Evolutionary conservation across 192 early-diverging fungal species (phyloP).

Genomic region (Phycomyces blakesleeanus): DNA sequence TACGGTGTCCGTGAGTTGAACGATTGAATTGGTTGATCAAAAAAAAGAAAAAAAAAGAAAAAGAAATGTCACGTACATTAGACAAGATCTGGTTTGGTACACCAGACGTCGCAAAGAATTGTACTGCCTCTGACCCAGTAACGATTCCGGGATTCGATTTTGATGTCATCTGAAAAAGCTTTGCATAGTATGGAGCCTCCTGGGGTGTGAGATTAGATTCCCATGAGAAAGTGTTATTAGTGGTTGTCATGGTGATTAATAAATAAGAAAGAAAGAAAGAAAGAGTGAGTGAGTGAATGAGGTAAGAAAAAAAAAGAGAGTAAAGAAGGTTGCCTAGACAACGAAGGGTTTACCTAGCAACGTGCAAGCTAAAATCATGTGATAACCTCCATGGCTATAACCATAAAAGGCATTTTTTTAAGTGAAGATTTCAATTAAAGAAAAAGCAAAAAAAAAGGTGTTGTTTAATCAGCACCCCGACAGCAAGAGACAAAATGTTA

Average conservation of each 20-base stretch:
- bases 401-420: background rate
- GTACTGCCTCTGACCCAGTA: slow-evolving; percentile 61
- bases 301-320: background rate
- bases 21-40: background rate
- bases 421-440: no score
- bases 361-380: background rate
- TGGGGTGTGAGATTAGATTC: slow-evolving; percentile 41
- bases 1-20: background rate
- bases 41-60: no score
- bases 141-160: slow-evolving; percentile 53
- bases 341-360: background rate
- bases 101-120: slow-evolving; percentile 66
- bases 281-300: no score
- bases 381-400: background rate
- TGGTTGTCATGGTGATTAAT: background rate
- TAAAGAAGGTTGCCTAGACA: background rate
- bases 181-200: slow-evolving; percentile 54
- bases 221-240: background rate
- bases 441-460: no score
- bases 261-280: background rate
- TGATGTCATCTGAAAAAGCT: slow-evolving; percentile 57
- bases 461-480: no score
- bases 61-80: slow-evolving; percentile 36
- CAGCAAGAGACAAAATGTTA: no score
- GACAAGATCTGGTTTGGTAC: slow-evolving; percentile 53